Conservation (phyloP, 257 asterid genomes). For the Orobanche coerulescens region DNA sequence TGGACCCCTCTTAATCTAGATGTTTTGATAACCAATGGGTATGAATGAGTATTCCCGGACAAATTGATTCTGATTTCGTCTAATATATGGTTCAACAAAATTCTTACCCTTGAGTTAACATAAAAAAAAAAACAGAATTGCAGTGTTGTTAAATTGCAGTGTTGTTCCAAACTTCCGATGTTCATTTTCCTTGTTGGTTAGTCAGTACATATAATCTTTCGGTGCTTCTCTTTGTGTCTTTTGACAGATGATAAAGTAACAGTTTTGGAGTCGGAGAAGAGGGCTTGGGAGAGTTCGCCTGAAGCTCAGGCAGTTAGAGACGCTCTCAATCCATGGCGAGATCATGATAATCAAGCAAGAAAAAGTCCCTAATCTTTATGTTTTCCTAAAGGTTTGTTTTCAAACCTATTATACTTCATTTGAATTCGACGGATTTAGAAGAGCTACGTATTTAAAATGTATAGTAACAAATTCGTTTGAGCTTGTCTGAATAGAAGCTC, state of each 20-base stretch:
- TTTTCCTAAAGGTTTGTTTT: conserved; percentile 9
- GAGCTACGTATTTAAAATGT: background rate
- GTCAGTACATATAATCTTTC: background rate
- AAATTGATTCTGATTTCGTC: background rate
- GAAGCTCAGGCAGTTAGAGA: conserved; percentile 90
- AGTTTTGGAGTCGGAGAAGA: conserved; percentile 76
- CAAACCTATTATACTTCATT: background rate
- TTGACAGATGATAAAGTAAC: conserved; percentile 83
- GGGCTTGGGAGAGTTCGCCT: conserved; percentile 68
- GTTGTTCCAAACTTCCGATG: background rate
- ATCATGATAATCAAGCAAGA: conserved; percentile 34
- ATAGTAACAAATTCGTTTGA: too few relatives aligned
- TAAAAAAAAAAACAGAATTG: too few relatives aligned
- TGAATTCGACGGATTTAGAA: background rate
- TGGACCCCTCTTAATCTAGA: background rate
- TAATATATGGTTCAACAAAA: background rate
- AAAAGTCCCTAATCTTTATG: conserved; percentile 37
- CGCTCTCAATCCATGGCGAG: conserved; percentile 87
- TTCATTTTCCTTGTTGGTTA: background rate
- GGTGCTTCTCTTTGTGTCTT: conserved; percentile 17
- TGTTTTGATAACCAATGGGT: conserved; percentile 1
- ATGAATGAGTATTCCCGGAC: background rate
- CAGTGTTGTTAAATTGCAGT: background rate
- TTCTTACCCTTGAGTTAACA: background rate
- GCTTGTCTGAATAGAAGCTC: background rate